Conservation (phyloP, 1,284 basidiomycete genomes). For the Bjerkandera adusta region DNA sequence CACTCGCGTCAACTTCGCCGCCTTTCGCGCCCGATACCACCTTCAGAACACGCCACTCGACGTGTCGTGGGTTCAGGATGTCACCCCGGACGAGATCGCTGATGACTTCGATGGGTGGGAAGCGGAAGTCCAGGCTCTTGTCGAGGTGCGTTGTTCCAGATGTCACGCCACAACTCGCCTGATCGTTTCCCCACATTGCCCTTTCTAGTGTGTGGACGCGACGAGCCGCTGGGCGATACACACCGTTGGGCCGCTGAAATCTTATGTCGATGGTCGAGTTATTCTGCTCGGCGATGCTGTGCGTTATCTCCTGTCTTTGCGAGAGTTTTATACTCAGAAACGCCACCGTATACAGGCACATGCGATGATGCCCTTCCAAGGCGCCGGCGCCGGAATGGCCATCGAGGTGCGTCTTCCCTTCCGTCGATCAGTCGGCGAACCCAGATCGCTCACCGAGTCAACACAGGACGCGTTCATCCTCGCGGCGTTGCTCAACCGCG, state of each 20-base stretch:
- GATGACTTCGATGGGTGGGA: conserved; percentile 40
- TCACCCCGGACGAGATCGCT: conserved; percentile 27
- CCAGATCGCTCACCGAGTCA: neutral
- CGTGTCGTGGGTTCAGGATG: conserved; percentile 36
- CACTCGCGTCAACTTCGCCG: conserved; percentile 40
- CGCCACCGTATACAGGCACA: conserved; percentile 37
- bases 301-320: conserved; percentile 14
- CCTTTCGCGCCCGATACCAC: conserved; percentile 31
- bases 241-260: conserved; percentile 37
- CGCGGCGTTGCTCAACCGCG: conserved; percentile 43
- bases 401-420: conserved; percentile 41
- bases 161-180: no score
- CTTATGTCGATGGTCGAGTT: conserved; percentile 38
- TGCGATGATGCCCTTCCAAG: conserved; percentile 53
- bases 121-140: conserved; percentile 36
- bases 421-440: neutral
- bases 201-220: conserved; percentile 20
- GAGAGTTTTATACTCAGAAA: no score
- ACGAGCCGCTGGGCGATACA: conserved; percentile 49
- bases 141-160: conserved; percentile 36
- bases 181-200: no score
- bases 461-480: conserved; percentile 38
- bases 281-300: conserved; percentile 52
- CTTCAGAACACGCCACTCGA: conserved; percentile 35
- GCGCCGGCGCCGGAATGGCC: conserved; percentile 53